Base-by-base conservation (phyloP, 208 protist genomes). In the Leishmania tarentolae region DNA sequence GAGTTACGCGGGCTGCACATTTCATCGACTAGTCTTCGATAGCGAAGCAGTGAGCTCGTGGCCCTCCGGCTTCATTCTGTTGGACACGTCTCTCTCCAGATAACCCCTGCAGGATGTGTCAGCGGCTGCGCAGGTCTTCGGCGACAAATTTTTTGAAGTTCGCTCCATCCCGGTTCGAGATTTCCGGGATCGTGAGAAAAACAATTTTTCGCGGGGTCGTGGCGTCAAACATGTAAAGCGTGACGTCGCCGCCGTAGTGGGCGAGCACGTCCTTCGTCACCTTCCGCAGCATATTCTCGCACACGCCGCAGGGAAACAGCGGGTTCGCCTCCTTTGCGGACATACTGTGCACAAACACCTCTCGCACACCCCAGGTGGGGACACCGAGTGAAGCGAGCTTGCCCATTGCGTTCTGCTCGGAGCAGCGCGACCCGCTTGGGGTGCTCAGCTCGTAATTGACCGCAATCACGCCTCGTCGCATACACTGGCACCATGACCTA, bases 381-480 rank as follows among this genome's bases (percentile, higher is more conserved):
- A 93, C 83, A 17, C 95, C 95, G 7, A 90, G 79, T 9, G 92
- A 87, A 52, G 95, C 95, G 9, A 98, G 83, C 78, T 94, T 94
- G 11, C 93, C 95, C 87, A 98, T 91, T 66, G 87, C 93, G 69
- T 98, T 98, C 87, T 98, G 95, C 86, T 98, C 93, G 19, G 93
- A 96, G 83, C 95, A 98, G 42, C 95, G 89, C 40, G 95, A 98
- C 6, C 95, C 95, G 70, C 91, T 96, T 31, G 95, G 95, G 3
- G 95, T 98, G 80, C 90, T 95, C n/a, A 98, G 91, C 80, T 96
- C 93, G 80, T 98, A 98, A 81, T 98, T 98, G 28, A 98, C 91
- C 28, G 89, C 92, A 7, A 96, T 86, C n/a, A 91, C 93, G 71
- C 84, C 90, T 53, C 79, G 78, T 19, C 95, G 92, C 4, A 79